Percentiles rank a stretch among this genome's conserved stretches.
These are phyloP conservation scores for Cardiospermum halicacabum DNA, from an alignment of 345 rosid species.

Conservation along the genomic window DNA sequence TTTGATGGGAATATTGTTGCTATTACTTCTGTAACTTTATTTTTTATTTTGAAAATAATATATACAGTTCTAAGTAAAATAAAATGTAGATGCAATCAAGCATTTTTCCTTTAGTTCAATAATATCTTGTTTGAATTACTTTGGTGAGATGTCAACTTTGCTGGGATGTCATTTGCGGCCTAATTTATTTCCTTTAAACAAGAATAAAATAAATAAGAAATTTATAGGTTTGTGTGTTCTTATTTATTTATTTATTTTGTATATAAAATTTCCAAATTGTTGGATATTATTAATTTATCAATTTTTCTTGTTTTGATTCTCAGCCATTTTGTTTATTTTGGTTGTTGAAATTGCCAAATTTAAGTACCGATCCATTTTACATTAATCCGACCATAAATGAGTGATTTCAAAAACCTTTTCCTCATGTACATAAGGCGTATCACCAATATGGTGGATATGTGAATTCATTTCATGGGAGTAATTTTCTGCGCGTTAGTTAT, in stretches of 20 bases:
- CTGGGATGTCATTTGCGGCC: too few relatives aligned
- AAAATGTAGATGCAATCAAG: not conserved
- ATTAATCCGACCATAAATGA: not conserved
- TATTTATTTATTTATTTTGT: not conserved
- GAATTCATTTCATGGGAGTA: not conserved
- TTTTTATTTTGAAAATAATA: too few relatives aligned
- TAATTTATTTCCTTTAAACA: too few relatives aligned
- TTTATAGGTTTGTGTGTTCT: not conserved
- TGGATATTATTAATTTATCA: not conserved
- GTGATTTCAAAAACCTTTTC: not conserved
- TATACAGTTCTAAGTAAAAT: not conserved
- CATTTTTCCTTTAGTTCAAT: too few relatives aligned
- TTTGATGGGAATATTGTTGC: too few relatives aligned
- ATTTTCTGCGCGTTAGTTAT: not conserved
- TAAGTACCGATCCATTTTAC: not conserved
- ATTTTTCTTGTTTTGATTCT: not conserved
- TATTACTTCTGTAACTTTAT: too few relatives aligned
- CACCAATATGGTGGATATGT: not conserved
- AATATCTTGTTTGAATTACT: too few relatives aligned
- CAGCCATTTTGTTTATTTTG: not conserved
- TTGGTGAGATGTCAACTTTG: too few relatives aligned
- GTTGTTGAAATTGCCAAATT: not conserved
- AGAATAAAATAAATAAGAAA: too few relatives aligned
- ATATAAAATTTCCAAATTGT: too few relatives aligned
- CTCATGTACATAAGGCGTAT: not conserved